phyloP scores from a whole-genome alignment of 176 grass and related monocot species.

The Lolium perenne region DNA sequence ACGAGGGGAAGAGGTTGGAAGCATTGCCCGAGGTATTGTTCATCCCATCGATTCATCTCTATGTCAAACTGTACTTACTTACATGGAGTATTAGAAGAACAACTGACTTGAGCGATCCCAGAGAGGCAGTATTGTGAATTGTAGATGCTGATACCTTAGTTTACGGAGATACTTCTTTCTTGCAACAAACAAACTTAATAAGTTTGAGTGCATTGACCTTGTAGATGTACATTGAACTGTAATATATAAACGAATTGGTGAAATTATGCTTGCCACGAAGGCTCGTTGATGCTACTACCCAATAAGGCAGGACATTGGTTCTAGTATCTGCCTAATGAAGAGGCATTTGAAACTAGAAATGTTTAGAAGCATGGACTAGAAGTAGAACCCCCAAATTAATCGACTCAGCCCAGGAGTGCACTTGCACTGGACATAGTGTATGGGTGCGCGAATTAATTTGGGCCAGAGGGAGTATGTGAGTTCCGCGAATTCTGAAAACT shows the following conservation, averaged over 20 bases:
- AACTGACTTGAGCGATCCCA: not conserved
- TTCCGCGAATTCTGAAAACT: not conserved
- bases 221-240: not conserved
- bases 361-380: not conserved
- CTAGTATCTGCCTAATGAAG: conserved; percentile 1
- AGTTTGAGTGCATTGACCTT: not conserved
- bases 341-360: not conserved
- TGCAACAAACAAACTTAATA: conserved; percentile 1
- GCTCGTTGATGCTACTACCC: not conserved
- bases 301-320: not conserved
- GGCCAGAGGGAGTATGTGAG: not conserved
- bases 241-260: not conserved
- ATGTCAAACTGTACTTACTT: not conserved
- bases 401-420: too few species aligned
- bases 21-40: conserved; percentile 73
- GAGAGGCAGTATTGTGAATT: not conserved
- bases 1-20: conserved; percentile 75
- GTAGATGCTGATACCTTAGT: not conserved
- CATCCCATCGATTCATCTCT: not conserved
- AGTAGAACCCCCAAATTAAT: not conserved
- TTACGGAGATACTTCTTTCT: not conserved
- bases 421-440: too few species aligned
- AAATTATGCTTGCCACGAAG: not conserved
- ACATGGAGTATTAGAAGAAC: not conserved
- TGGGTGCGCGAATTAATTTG: too few species aligned